A percentile compares a stretch with the other conserved stretches of the same genome.
These are phyloP conservation scores for Strobilomyces dryophilus DNA, from an alignment of 768 basidiomycete species.

Conservation along the genomic window DNA sequence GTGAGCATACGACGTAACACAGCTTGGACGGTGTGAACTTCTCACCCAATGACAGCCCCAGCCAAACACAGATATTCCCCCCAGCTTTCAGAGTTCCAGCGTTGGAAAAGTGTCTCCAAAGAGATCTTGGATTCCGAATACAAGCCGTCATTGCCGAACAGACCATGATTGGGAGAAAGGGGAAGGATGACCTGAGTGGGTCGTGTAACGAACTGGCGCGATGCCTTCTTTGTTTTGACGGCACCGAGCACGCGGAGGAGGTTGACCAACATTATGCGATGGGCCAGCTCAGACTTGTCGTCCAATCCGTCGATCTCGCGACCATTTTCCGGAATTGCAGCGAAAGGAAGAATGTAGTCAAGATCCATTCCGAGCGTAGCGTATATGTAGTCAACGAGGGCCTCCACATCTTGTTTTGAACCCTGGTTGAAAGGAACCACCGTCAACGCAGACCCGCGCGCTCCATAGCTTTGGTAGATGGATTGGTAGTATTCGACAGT, in stretches of 20 bases:
- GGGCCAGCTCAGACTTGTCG: conserved; percentile 96
- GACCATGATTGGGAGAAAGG: conserved; percentile 95
- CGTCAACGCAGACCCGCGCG: conserved; percentile 92
- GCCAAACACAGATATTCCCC: conserved; percentile 98
- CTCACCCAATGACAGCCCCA: conserved; percentile 96
- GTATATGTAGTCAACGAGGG: conserved; percentile 98
- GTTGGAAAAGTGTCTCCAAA: conserved; percentile 95
- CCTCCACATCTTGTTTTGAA: conserved; percentile 97
- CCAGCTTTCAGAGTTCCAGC: conserved; percentile 98
- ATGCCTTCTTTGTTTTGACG: conserved; percentile 98
- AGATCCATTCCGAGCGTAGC: conserved; percentile 92
- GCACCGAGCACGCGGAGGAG: conserved; percentile 93
- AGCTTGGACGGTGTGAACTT: conserved; percentile 8
- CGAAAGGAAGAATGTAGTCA: conserved; percentile 98
- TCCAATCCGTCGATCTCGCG: conserved; percentile 97
- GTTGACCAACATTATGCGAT: conserved; percentile 98
- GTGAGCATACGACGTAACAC: conserved; percentile 9
- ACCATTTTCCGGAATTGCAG: conserved; percentile 97
- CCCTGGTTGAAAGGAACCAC: conserved; percentile 99
- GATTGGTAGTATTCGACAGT: conserved; percentile 98
- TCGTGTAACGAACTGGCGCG: conserved; percentile 92
- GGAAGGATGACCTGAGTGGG: conserved; percentile 98
- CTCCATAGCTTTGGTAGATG: conserved; percentile 94
- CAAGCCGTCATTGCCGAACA: conserved; percentile 96
- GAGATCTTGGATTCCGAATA: conserved; percentile 99